These are phyloP conservation scores for Nakazawaea holstii DNA, from an alignment of 805 yeast genomes.

Conservation along the genomic window DNA sequence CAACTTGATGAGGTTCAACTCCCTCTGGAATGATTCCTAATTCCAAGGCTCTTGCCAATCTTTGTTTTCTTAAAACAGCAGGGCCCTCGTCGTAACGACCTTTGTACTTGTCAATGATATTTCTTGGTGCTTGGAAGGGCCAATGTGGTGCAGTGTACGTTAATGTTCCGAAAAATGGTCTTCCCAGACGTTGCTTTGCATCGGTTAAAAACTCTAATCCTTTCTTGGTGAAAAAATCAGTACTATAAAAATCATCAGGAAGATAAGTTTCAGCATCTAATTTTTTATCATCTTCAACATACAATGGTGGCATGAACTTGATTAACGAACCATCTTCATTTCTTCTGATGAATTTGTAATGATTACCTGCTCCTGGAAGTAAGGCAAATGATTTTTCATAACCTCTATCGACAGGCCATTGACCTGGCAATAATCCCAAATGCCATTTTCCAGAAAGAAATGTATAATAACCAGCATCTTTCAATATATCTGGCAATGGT, in stretches of 20 bases:
- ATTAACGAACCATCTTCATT: constrained; percentile 25
- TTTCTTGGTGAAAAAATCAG: constrained; percentile 38
- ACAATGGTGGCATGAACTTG: constrained; percentile 34
- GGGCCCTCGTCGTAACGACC: constrained; percentile 48
- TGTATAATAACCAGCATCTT: constrained; percentile 44
- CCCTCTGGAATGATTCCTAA: constrained; percentile 42
- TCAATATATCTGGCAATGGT: constrained; percentile 44
- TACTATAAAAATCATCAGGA: constrained; percentile 44
- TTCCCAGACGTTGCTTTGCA: constrained; percentile 26
- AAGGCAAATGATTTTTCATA: constrained; percentile 45
- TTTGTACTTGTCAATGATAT: constrained; percentile 39
- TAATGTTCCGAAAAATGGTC: constrained; percentile 49
- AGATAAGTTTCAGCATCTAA: constrained; percentile 31
- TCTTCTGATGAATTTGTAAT: constrained; percentile 39
- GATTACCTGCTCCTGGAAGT: constrained; percentile 55
- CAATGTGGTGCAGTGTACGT: constrained; percentile 65
- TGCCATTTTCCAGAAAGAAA: constrained; percentile 60
- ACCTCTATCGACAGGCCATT: constrained; percentile 45
- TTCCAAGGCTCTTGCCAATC: constrained; percentile 35
- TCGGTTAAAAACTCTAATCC: constrained; percentile 30
- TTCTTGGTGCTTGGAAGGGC: constrained; percentile 58
- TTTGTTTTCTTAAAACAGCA: constrained; percentile 29
- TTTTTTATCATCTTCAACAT: constrained; percentile 31
- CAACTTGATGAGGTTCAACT: constrained; percentile 38
- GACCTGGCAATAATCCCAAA: constrained; percentile 41